These are phyloP conservation scores for Pyracantha coccinea DNA, from an alignment of 331 rosid species.

Conservation along the genomic window DNA sequence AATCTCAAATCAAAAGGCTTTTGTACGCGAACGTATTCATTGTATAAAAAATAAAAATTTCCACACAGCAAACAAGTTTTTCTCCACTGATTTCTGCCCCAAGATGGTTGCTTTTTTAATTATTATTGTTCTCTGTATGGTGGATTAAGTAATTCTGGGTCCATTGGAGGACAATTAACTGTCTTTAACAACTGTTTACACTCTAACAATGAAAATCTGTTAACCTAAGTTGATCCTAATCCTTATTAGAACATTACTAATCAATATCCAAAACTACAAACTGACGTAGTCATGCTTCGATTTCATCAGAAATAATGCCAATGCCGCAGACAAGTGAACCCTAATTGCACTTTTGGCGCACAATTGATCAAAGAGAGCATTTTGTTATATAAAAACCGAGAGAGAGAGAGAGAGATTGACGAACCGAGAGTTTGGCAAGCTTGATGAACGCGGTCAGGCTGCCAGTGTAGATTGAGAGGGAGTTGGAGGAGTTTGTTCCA, in stretches of 20 bases:
- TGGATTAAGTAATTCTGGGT: not conserved
- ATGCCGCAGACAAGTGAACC: not conserved
- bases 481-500: constrained; percentile 88
- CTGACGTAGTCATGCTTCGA: not conserved
- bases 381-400: not conserved
- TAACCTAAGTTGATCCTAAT: not conserved
- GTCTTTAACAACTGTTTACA: not conserved
- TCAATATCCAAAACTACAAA: not conserved
- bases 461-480: constrained; percentile 78
- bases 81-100: not conserved
- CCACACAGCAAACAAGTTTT: not conserved
- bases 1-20: not conserved
- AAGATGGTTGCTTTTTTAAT: not conserved
- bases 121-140: not conserved
- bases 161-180: not conserved
- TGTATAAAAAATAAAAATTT: not conserved
- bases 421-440: constrained; percentile 88
- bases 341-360: not conserved
- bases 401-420: constrained; percentile 17
- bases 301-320: not conserved
- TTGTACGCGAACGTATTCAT: not conserved
- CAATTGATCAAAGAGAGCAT: not conserved
- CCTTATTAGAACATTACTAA: not conserved
- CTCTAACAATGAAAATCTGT: not conserved
- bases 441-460: constrained; percentile 58